Conservation (phyloP, 2,329 filamentous ascomycete species). For the Ophiostoma perfectum region DNA sequence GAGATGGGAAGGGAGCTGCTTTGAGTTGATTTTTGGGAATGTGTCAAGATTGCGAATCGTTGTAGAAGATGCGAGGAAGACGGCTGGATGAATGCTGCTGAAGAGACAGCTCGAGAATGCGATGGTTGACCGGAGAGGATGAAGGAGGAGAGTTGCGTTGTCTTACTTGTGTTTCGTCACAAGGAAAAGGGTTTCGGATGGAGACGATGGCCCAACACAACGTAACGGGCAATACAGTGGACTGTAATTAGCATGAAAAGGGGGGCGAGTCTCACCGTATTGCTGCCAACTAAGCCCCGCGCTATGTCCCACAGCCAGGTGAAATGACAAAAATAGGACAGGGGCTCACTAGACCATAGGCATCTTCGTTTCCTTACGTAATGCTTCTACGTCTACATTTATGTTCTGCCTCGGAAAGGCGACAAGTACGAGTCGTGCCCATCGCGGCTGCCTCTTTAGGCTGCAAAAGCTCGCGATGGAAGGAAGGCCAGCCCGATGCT, state of each 20-base stretch:
- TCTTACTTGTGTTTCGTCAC: constrained; percentile 26
- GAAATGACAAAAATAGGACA: constrained; percentile 20
- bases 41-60: background rate
- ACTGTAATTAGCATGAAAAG: background rate
- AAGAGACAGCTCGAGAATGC: background rate
- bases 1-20: background rate
- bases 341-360: constrained; percentile 18
- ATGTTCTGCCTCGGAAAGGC: background rate
- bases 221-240: background rate
- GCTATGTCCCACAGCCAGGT: constrained; percentile 16
- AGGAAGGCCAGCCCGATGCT: background rate
- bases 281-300: constrained; percentile 23
- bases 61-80: background rate
- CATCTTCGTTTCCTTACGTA: constrained; percentile 12
- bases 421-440: background rate
- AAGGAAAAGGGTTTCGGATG: constrained; percentile 23
- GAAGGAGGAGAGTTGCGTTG: constrained; percentile 16
- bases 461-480: background rate
- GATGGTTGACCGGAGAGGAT: background rate
- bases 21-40: background rate
- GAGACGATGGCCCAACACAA: background rate
- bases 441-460: background rate
- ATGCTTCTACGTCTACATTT: background rate
- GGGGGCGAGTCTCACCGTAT: constrained; percentile 9
- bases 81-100: background rate